Evolutionary conservation across 306 rosid genomes (phyloP).

Genomic region (Rubus parviflorus): DNA sequence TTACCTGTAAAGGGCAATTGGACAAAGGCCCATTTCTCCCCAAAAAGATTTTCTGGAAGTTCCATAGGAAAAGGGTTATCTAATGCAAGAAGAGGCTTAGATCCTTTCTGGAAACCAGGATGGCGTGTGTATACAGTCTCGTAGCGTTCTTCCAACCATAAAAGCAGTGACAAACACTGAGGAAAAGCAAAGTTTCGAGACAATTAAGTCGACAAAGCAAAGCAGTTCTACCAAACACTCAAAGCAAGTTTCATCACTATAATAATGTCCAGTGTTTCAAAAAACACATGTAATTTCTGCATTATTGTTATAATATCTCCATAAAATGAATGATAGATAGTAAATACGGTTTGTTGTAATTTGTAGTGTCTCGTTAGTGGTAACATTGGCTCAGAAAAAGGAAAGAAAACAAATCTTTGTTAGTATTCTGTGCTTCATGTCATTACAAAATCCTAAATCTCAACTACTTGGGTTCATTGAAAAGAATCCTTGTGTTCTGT

Average conservation of each 20-base stretch:
- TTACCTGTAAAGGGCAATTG: conserved; percentile 91
- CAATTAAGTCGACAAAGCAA: background rate
- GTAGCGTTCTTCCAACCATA: conserved; percentile 92
- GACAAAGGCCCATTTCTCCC: conserved; percentile 95
- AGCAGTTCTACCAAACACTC: background rate
- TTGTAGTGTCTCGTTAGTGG: background rate
- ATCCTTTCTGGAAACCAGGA: conserved; percentile 90
- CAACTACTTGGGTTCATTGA: background rate
- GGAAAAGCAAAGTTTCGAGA: conserved; percentile 15
- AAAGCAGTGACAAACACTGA: conserved; percentile 77
- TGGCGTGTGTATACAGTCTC: conserved; percentile 76
- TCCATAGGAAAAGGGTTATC: conserved; percentile 92
- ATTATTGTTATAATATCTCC: background rate
- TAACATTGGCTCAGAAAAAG: background rate
- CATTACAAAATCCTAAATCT: background rate
- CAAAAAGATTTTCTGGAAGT: conserved; percentile 87
- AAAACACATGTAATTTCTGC: background rate
- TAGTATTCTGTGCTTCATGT: background rate
- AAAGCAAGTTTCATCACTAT: background rate
- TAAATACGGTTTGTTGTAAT: background rate
- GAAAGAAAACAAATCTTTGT: background rate
- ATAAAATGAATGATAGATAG: background rate
- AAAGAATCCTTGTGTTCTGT: background rate
- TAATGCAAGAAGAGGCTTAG: conserved; percentile 75
- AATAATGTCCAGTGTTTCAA: background rate